Percentiles rank a stretch among this genome's conserved stretches.
Conservation (phyloP, 2,329 filamentous ascomycete genomes). For the Aspergillus phoenicis region DNA sequence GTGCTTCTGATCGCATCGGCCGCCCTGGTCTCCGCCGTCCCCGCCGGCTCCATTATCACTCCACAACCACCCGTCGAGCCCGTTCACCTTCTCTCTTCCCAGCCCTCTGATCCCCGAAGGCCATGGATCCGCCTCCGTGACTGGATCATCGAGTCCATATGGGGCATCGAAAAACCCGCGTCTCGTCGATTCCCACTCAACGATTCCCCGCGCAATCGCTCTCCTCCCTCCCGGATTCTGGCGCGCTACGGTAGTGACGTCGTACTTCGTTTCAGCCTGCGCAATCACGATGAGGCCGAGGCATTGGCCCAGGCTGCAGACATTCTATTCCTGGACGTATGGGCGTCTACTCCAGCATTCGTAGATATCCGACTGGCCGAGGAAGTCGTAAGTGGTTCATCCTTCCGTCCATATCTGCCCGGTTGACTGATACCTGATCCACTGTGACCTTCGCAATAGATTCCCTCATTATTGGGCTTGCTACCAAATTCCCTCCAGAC, state of each 20-base stretch:
- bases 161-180: slow-evolving; percentile 39
- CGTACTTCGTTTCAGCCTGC: slow-evolving; percentile 86
- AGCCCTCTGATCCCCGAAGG: slow-evolving; percentile 32
- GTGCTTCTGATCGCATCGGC: slow-evolving; percentile 22
- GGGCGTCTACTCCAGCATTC: slow-evolving; percentile 79
- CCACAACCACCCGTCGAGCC: slow-evolving; percentile 36
- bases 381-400: slow-evolving; percentile 62
- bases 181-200: slow-evolving; percentile 24
- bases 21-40: slow-evolving; percentile 33
- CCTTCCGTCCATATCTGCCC: neutral
- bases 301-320: slow-evolving; percentile 73
- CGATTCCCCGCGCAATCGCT: slow-evolving; percentile 19
- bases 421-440: neutral
- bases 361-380: slow-evolving; percentile 81
- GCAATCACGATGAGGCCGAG: slow-evolving; percentile 66
- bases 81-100: slow-evolving; percentile 29
- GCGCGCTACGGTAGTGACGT: slow-evolving; percentile 74
- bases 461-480: slow-evolving; percentile 73
- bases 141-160: slow-evolving; percentile 48
- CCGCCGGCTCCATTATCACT: slow-evolving; percentile 41
- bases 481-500: slow-evolving; percentile 73
- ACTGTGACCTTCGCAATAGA: slow-evolving; percentile 41
- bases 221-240: slow-evolving; percentile 42
- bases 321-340: slow-evolving; percentile 82
- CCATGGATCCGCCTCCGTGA: slow-evolving; percentile 46